Conservation (phyloP, 768 basidiomycete genomes). For the Mycena galericulata region DNA sequence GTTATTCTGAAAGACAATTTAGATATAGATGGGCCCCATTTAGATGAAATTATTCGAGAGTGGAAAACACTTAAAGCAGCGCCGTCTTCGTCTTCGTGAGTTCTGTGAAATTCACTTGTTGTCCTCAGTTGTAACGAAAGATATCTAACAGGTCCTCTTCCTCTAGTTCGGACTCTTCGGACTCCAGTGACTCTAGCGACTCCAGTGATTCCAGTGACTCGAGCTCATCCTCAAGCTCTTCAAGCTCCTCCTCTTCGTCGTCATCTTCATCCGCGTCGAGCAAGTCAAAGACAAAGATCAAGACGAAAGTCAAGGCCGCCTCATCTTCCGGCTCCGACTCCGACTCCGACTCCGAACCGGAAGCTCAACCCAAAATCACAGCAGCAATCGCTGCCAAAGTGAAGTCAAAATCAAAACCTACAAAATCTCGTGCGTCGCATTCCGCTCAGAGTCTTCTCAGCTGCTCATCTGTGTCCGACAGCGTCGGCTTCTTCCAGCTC, state of each 20-base stretch:
- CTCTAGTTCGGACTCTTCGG: slow-evolving; percentile 38
- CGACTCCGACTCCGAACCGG: slow-evolving; percentile 47
- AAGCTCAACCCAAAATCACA: slow-evolving; percentile 23
- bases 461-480: background rate
- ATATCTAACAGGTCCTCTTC: slow-evolving; percentile 23
- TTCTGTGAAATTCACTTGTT: slow-evolving; percentile 5
- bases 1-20: slow-evolving; percentile 71
- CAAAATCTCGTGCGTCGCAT: slow-evolving; percentile 13
- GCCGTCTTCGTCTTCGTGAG: slow-evolving; percentile 31
- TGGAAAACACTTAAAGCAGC: slow-evolving; percentile 63
- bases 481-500: slow-evolving; percentile 36
- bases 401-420: slow-evolving; percentile 26
- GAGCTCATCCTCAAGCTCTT: slow-evolving; percentile 26
- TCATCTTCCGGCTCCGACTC: slow-evolving; percentile 43
- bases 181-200: slow-evolving; percentile 14
- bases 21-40: slow-evolving; percentile 58
- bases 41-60: slow-evolving; percentile 74
- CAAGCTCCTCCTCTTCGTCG: slow-evolving; percentile 30
- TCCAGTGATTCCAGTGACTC: too few relatives aligned
- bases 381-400: slow-evolving; percentile 4
- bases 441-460: background rate
- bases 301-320: slow-evolving; percentile 31
- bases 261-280: slow-evolving; percentile 19
- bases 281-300: slow-evolving; percentile 41
- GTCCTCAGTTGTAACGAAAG: background rate